A percentile compares a stretch with the other conserved stretches of the same genome.
These are phyloP conservation scores for Mortierella sp. DNA, from an alignment of 371 early-diverging fungal genomes.

Conservation along the genomic window DNA sequence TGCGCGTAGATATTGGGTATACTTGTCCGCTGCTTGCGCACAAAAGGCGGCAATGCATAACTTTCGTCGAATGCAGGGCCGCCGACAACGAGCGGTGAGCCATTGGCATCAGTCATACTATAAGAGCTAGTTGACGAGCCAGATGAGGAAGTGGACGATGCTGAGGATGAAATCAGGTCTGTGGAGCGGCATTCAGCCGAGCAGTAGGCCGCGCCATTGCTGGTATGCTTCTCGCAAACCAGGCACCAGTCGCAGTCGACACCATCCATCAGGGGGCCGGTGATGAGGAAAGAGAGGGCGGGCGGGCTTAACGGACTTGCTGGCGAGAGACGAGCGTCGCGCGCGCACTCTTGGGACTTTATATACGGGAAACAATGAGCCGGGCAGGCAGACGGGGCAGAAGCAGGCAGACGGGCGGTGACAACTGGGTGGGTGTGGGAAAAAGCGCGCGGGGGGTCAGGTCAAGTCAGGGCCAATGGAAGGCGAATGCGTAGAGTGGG, in stretches of 20 bases:
- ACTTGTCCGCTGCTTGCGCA: conserved; percentile 50
- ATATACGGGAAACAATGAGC: too few species aligned
- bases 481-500: too few species aligned
- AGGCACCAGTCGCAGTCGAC: conserved; percentile 55
- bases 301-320: too few species aligned
- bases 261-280: conserved; percentile 31
- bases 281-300: background rate
- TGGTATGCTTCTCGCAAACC: conserved; percentile 51
- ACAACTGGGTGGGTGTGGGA: too few species aligned
- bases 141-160: conserved; percentile 41
- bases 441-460: background rate
- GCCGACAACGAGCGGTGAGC: conserved; percentile 8
- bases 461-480: background rate
- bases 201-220: conserved; percentile 42
- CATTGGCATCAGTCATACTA: conserved; percentile 28
- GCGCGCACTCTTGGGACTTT: too few species aligned
- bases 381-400: too few species aligned
- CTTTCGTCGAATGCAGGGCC: conserved; percentile 17
- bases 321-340: too few species aligned
- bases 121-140: conserved; percentile 22
- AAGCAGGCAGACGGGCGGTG: too few species aligned
- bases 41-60: conserved; percentile 50
- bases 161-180: conserved; percentile 52
- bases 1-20: conserved; percentile 54
- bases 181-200: conserved; percentile 47